These are phyloP conservation scores for Aspergillus terreus DNA, from an alignment of 2,329 filamentous ascomycete species.

Conservation along the genomic window DNA sequence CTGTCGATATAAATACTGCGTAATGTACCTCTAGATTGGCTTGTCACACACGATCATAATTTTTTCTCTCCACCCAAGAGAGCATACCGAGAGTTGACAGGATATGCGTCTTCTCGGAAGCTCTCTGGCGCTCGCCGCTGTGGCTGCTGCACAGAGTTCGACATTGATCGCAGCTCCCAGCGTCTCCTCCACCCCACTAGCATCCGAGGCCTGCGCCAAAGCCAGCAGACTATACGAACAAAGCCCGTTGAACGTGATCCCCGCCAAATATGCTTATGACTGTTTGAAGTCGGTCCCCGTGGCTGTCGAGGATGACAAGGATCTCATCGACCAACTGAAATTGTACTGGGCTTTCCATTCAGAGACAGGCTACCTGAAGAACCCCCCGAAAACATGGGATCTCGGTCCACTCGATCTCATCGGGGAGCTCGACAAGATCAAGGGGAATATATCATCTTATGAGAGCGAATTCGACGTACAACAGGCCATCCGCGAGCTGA, in stretches of 20 bases:
- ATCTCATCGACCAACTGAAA: constrained; percentile 18
- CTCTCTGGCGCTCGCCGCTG: constrained; percentile 2
- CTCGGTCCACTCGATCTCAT: constrained; percentile 7
- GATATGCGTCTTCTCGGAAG: background rate
- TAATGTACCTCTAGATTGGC: no score
- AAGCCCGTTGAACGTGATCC: background rate
- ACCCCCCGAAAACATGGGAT: constrained; percentile 7
- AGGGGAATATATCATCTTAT: constrained; percentile 5
- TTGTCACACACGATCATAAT: no score
- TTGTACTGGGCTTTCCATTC: constrained; percentile 21
- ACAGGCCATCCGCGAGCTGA: constrained; percentile 6
- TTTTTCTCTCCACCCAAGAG: no score
- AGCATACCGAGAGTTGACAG: no score
- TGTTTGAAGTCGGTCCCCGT: constrained; percentile 21
- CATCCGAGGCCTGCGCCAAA: constrained; percentile 4
- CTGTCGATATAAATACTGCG: no score
- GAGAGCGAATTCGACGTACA: constrained; percentile 12
- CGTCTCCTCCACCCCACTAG: background rate
- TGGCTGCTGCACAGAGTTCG: constrained; percentile 4
- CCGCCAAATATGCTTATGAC: constrained; percentile 16
- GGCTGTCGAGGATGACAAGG: constrained; percentile 15
- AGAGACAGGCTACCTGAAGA: constrained; percentile 19
- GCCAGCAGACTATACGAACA: constrained; percentile 4
- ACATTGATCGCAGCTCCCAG: background rate
- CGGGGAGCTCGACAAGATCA: constrained; percentile 10